Conservation (phyloP, 2,329 filamentous ascomycete genomes). For the Aspergillus sp. region DNA sequence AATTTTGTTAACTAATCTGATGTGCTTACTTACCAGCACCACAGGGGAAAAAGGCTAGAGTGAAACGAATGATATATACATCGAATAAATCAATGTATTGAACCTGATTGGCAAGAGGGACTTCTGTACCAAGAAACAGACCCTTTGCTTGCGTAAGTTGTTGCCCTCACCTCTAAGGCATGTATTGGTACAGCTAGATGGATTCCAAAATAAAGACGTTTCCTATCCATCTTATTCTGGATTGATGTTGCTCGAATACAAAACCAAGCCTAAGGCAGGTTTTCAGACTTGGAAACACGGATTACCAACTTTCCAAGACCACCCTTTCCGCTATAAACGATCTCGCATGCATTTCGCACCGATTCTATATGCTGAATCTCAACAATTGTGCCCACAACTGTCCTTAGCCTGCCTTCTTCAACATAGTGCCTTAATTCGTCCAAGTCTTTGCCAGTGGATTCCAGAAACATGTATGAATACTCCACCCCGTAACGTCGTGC, state of each 20-base stretch:
- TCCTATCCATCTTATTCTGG: neutral
- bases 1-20: too few species aligned
- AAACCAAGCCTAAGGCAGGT: neutral
- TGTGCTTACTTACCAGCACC: neutral
- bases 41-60: neutral
- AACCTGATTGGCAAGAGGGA: neutral
- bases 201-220: neutral
- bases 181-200: neutral
- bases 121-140: neutral
- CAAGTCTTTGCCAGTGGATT: conserved; percentile 35
- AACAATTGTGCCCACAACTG: conserved; percentile 37
- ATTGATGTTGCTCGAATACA: neutral
- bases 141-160: neutral
- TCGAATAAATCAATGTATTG: neutral
- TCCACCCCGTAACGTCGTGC: conserved; percentile 39
- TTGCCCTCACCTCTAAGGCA: neutral
- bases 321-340: conserved; percentile 36
- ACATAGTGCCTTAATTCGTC: conserved; percentile 37
- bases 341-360: conserved; percentile 35
- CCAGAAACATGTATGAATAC: conserved; percentile 41
- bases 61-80: neutral
- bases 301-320: conserved; percentile 40
- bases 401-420: conserved; percentile 37
- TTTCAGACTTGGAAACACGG: neutral
- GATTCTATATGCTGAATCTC: conserved; percentile 38